These are phyloP conservation scores for Samsoniella hepiali DNA, from an alignment of 2,329 filamentous ascomycete genomes.

Conservation along the genomic window DNA sequence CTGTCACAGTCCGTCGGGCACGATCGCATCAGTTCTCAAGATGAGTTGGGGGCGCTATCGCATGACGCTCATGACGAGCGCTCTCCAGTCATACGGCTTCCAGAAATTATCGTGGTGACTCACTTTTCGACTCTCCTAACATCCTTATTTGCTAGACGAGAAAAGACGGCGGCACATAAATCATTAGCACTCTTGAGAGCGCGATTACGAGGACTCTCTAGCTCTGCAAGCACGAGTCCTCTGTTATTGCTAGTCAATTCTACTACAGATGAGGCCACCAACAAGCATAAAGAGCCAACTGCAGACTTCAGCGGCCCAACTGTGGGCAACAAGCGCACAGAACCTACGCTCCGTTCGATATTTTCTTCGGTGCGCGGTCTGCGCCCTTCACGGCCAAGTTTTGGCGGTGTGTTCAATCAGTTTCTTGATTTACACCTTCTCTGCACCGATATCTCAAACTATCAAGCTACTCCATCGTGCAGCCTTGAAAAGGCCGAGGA, in stretches of 20 bases:
- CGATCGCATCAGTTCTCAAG: too few relatives aligned
- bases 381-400: constrained; percentile 37
- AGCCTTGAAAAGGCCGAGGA: not conserved
- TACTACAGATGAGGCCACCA: constrained; percentile 29
- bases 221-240: constrained; percentile 38
- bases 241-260: constrained; percentile 56
- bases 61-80: not conserved
- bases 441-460: constrained; percentile 42
- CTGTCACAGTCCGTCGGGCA: constrained; percentile 18
- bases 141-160: constrained; percentile 48
- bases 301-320: not conserved
- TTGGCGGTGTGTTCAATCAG: constrained; percentile 53
- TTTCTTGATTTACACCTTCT: constrained; percentile 55
- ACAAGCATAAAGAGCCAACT: not conserved
- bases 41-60: not conserved
- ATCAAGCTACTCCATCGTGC: constrained; percentile 15
- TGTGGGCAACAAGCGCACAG: not conserved
- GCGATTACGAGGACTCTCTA: constrained; percentile 45
- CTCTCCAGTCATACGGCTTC: constrained; percentile 21
- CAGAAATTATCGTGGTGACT: constrained; percentile 52
- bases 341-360: constrained; percentile 2
- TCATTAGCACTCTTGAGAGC: constrained; percentile 46
- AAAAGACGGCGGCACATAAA: constrained; percentile 46
- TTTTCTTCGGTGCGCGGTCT: not conserved
- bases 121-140: constrained; percentile 52